Percentiles rank a stretch among this genome's conserved stretches.
Conservation (phyloP, 331 rosid genomes). For the Malus hybrid region DNA sequence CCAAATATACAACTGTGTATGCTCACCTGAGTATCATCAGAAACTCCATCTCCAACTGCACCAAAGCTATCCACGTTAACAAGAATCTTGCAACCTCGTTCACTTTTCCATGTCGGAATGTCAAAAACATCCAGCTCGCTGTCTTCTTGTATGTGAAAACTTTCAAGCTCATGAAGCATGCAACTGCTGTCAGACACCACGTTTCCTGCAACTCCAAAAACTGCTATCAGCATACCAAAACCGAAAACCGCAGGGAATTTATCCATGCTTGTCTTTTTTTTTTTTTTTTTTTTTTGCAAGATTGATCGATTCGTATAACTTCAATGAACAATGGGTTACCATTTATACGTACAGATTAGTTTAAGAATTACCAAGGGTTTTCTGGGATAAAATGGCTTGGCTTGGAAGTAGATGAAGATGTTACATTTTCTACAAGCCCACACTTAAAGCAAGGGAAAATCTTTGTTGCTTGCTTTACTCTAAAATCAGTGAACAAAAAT, state of each 20-base stretch:
- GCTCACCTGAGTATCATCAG: slow-evolving; percentile 84
- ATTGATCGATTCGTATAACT: slow-evolving; percentile 47
- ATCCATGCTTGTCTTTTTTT: slow-evolving; percentile 39
- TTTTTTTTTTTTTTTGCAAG: slow-evolving; percentile 27
- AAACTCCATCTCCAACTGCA: slow-evolving; percentile 88
- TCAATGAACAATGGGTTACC: slow-evolving; percentile 48
- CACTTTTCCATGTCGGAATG: slow-evolving; percentile 67
- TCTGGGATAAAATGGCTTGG: slow-evolving; percentile 65
- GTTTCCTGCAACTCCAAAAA: slow-evolving; percentile 54
- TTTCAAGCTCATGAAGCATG: slow-evolving; percentile 46
- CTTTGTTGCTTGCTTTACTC: slow-evolving; percentile 75
- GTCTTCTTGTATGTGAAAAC: slow-evolving; percentile 49
- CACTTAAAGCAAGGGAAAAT: slow-evolving; percentile 67
- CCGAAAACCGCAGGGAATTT: slow-evolving; percentile 41
- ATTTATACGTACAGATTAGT: slow-evolving; percentile 63
- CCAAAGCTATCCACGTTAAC: slow-evolving; percentile 91
- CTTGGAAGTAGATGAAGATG: slow-evolving; percentile 89
- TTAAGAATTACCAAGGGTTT: slow-evolving; percentile 42
- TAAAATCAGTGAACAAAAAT: slow-evolving; percentile 26
- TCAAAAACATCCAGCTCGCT: slow-evolving; percentile 36
- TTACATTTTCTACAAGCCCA: slow-evolving; percentile 66
- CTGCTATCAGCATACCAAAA: slow-evolving; percentile 47
- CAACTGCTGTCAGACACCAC: slow-evolving; percentile 32
- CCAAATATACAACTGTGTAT: too few relatives aligned
- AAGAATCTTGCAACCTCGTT: slow-evolving; percentile 80